Conservation (phyloP, 1,284 basidiomycete species). For the Cutaneotrichosporon daszewskae region DNA sequence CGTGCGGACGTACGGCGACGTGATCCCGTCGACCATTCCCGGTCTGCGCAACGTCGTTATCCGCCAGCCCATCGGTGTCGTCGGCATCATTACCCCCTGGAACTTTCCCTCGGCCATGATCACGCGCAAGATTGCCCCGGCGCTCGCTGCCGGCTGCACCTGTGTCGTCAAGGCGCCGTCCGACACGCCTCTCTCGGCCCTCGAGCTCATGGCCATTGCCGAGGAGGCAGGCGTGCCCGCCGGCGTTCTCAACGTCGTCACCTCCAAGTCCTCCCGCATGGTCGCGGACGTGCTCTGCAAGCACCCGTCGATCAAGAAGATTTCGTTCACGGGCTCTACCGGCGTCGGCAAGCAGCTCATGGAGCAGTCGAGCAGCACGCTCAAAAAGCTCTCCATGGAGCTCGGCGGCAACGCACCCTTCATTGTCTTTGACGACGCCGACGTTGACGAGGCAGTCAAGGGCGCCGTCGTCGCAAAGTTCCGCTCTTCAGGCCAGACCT, state of each 20-base stretch:
- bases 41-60: constrained; percentile 74
- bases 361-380: constrained; percentile 69
- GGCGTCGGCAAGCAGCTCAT: constrained; percentile 86
- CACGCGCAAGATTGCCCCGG: constrained; percentile 53
- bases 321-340: constrained; percentile 89
- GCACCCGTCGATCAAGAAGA: constrained; percentile 55
- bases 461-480: constrained; percentile 89
- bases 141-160: constrained; percentile 87
- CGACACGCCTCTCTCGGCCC: constrained; percentile 86
- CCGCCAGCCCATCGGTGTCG: constrained; percentile 51
- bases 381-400: constrained; percentile 89
- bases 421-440: constrained; percentile 87
- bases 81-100: constrained; percentile 46
- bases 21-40: constrained; percentile 68
- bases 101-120: constrained; percentile 74
- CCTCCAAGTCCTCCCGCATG: constrained; percentile 43
- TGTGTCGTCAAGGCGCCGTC: constrained; percentile 89
- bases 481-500: constrained; percentile 86
- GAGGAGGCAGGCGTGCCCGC: constrained; percentile 86
- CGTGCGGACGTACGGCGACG: constrained; percentile 55
- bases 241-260: constrained; percentile 89
- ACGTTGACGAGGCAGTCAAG: constrained; percentile 85
- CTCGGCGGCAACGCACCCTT: constrained; percentile 46
- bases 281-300: constrained; percentile 32
- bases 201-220: constrained; percentile 65